phyloP scores from a whole-genome alignment of 495 filamentous ascomycete genomes.

The Penicillium desertorum region DNA sequence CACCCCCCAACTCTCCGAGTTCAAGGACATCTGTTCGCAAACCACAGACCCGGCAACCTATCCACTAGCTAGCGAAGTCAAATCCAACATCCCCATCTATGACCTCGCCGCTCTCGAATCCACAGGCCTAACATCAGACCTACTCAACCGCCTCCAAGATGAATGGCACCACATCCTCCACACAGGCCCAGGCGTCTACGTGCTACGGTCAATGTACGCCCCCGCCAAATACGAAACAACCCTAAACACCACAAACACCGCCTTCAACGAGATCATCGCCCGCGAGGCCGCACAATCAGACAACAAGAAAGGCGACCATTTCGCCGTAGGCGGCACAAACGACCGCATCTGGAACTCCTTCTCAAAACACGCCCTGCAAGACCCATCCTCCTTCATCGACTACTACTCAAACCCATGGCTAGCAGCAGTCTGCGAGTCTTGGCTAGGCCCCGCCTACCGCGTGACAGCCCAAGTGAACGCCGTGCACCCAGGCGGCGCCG shows the following conservation, averaged over 20 bases:
- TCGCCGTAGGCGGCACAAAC: slow-evolving; percentile 48
- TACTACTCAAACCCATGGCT: slow-evolving; percentile 59
- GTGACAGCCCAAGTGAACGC: slow-evolving; percentile 58
- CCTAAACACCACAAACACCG: slow-evolving; percentile 41
- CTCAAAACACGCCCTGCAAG: slow-evolving; percentile 50
- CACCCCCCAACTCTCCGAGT: slow-evolving; percentile 33
- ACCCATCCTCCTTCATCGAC: slow-evolving; percentile 45
- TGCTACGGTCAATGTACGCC: slow-evolving; percentile 48
- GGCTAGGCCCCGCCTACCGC: slow-evolving; percentile 54
- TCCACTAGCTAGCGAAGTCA: slow-evolving; percentile 41
- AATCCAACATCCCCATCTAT: slow-evolving; percentile 55
- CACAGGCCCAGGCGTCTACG: slow-evolving; percentile 52
- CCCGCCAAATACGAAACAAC: slow-evolving; percentile 25
- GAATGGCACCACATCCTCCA: slow-evolving; percentile 57
- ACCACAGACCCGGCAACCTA: slow-evolving; percentile 36
- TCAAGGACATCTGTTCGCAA: slow-evolving; percentile 46
- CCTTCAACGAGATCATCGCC: slow-evolving; percentile 47
- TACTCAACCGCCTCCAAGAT: slow-evolving; percentile 43
- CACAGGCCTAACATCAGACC: slow-evolving; percentile 14
- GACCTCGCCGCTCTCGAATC: slow-evolving; percentile 34
- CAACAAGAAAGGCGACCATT: slow-evolving; percentile 52
- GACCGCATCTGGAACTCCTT: slow-evolving; percentile 60
- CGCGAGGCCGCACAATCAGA: slow-evolving; percentile 26
- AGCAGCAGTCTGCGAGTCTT: slow-evolving; percentile 41
- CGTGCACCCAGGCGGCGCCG: slow-evolving; percentile 51